phyloP scores from a whole-genome alignment of 768 basidiomycete genomes.

The Suillus americanus region DNA sequence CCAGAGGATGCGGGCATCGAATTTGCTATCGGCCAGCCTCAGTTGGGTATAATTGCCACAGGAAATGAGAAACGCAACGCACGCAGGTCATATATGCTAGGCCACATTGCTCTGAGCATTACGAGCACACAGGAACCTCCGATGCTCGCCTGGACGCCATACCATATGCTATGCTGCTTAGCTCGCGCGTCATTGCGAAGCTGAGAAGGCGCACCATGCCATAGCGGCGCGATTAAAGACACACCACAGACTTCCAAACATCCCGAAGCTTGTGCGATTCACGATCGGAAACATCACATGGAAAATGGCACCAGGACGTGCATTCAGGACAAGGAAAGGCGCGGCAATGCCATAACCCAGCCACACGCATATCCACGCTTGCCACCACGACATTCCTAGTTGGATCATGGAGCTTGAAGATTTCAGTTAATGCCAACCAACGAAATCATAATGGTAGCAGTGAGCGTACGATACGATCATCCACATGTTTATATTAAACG shows the following conservation, averaged over 20 bases:
- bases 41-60: background rate
- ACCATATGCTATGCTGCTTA: slow-evolving; percentile 56
- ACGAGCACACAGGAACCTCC: slow-evolving; percentile 78
- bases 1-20: slow-evolving; percentile 71
- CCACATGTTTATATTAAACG: slow-evolving; percentile 82
- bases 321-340: slow-evolving; percentile 75
- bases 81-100: slow-evolving; percentile 67
- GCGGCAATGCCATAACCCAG: slow-evolving; percentile 58
- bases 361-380: slow-evolving; percentile 83
- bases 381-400: slow-evolving; percentile 78
- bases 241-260: slow-evolving; percentile 79
- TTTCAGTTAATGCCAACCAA: background rate
- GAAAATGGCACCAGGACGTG: slow-evolving; percentile 73
- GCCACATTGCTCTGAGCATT: slow-evolving; percentile 78
- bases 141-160: slow-evolving; percentile 78
- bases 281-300: slow-evolving; percentile 80
- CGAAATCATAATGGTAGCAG: no score
- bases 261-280: slow-evolving; percentile 71
- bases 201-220: slow-evolving; percentile 54
- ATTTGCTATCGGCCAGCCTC: slow-evolving; percentile 47
- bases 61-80: slow-evolving; percentile 24
- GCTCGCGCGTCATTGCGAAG: slow-evolving; percentile 16
- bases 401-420: slow-evolving; percentile 56
- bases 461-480: slow-evolving; percentile 58
- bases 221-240: slow-evolving; percentile 74